Evolutionary conservation across 2,329 filamentous ascomycete species (phyloP).

Genomic region (Exutisphaerella laricina): DNA sequence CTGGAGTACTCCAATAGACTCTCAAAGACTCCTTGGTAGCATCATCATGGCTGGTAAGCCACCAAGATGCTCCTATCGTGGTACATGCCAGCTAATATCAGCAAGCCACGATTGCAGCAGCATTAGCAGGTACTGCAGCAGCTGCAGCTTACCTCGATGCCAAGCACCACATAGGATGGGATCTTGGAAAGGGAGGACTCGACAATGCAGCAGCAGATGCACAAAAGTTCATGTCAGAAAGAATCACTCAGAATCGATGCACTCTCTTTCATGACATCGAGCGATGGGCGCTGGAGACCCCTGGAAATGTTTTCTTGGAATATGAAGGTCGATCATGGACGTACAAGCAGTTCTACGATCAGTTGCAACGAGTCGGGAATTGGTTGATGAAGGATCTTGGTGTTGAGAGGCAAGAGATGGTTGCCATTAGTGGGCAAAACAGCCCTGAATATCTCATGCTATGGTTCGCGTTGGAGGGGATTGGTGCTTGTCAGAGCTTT

Average conservation of each 20-base stretch:
- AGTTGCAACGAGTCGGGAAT: conserved; percentile 62
- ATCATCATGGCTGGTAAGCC: conserved; percentile 4
- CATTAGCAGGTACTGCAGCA: conserved; percentile 26
- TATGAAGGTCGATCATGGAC: conserved; percentile 51
- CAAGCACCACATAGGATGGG: conserved; percentile 61
- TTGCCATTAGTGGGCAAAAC: conserved; percentile 33
- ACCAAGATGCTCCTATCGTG: neutral
- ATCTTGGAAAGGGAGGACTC: conserved; percentile 40
- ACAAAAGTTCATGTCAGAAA: conserved; percentile 22
- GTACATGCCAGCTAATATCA: neutral
- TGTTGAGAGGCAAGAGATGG: conserved; percentile 29
- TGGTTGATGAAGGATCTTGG: conserved; percentile 61
- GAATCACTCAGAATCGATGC: conserved; percentile 14
- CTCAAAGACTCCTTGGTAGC: neutral
- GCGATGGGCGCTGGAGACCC: conserved; percentile 22
- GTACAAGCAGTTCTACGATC: conserved; percentile 66
- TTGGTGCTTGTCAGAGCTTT: conserved; percentile 30
- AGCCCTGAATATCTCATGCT: conserved; percentile 32
- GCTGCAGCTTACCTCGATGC: conserved; percentile 58
- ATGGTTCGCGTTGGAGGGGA: conserved; percentile 56
- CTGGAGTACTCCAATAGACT: neutral
- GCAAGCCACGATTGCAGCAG: conserved; percentile 20
- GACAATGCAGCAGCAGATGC: conserved; percentile 21
- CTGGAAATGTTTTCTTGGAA: conserved; percentile 25
- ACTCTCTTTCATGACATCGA: conserved; percentile 27